Evolutionary conservation across 2,329 filamentous ascomycete genomes (phyloP), one percentile per base, ranked within the genome.

Genomic region (Colletotrichum tabaci): DNA sequence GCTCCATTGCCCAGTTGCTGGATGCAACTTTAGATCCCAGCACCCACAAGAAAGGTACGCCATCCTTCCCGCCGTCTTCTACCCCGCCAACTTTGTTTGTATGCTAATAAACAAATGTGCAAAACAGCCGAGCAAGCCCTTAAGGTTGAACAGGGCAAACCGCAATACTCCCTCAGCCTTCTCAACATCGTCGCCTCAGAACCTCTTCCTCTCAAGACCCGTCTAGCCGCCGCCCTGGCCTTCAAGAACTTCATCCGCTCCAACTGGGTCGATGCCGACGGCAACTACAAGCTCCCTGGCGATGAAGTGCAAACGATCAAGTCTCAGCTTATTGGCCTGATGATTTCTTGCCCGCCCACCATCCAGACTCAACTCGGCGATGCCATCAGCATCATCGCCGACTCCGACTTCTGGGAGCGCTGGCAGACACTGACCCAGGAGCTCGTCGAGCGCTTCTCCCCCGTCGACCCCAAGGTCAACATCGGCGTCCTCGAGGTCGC

Each of bases 171-270:
- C 18, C 88, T 98, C 62, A 88, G 89, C 66, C 91, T 99, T 66
- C 92, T 99, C 63, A 95, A 96, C 77, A 97, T 98, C 79, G 94
- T 98, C 77, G 94, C 93, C 74, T 91, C 92, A 75, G 89, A 91
- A 68, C 85, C 88, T 52, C 89, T 93, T 74, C 91, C 94, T 50
- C 84, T 87, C 75, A 96, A 94, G 77, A 96, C 94, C 73, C 92
- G 96, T 74, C 91, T 99, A 52, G 91, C 96, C 8, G 94, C 93
- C 77, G 94, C 96, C 38, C 88, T 99, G 72, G 96, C 94, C 85
- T 99, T 99, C 89, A 99, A 99, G 85, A 99, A 99, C 86, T 97
- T 98, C 82, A 95, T 99, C 79, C 93, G 93, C 82, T 91, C 93
- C 80, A 96, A 95, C 86, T 99, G 97, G 90, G 94, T 94, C 12